Evolutionary conservation across 2,329 filamentous ascomycete genomes (phyloP).

Genomic region (Trichophaea hybrida): DNA sequence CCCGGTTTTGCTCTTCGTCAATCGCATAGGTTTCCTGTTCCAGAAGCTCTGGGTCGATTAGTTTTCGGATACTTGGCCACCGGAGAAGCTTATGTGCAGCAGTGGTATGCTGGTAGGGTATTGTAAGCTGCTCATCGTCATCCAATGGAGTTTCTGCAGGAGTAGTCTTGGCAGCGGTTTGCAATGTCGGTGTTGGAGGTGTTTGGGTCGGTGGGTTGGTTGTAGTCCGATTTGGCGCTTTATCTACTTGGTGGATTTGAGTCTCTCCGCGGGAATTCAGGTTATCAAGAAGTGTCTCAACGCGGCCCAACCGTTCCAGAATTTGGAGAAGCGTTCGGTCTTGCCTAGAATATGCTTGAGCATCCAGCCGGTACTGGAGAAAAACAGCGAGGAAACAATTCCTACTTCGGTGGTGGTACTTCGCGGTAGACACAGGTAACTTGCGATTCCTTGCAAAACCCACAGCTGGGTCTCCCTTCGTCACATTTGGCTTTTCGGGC

Average conservation of each 20-base stretch:
- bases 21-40: slow-evolving; percentile 56
- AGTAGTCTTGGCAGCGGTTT: background rate
- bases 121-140: slow-evolving; percentile 41
- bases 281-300: slow-evolving; percentile 28
- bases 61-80: slow-evolving; percentile 51
- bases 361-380: background rate
- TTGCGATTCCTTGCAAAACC: slow-evolving; percentile 72
- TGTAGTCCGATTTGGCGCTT: slow-evolving; percentile 1
- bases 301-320: slow-evolving; percentile 33
- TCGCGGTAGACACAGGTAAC: slow-evolving; percentile 79
- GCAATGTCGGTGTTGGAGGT: slow-evolving; percentile 5
- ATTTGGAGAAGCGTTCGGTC: slow-evolving; percentile 40
- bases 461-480: slow-evolving; percentile 69
- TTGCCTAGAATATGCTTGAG: slow-evolving; percentile 29
- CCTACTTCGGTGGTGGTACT: slow-evolving; percentile 79
- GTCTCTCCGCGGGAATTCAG: slow-evolving; percentile 28
- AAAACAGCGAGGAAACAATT: slow-evolving; percentile 19
- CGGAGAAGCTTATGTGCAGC: slow-evolving; percentile 68
- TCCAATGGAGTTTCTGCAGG: slow-evolving; percentile 18
- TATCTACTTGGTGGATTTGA: background rate
- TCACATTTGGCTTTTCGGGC: slow-evolving; percentile 84
- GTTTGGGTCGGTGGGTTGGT: slow-evolving; percentile 1
- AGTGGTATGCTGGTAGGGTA: slow-evolving; percentile 77
- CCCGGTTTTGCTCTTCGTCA: slow-evolving; percentile 57
- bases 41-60: slow-evolving; percentile 43